Conservation (phyloP, 257 asterid genomes). For the Paulownia fortunei region DNA sequence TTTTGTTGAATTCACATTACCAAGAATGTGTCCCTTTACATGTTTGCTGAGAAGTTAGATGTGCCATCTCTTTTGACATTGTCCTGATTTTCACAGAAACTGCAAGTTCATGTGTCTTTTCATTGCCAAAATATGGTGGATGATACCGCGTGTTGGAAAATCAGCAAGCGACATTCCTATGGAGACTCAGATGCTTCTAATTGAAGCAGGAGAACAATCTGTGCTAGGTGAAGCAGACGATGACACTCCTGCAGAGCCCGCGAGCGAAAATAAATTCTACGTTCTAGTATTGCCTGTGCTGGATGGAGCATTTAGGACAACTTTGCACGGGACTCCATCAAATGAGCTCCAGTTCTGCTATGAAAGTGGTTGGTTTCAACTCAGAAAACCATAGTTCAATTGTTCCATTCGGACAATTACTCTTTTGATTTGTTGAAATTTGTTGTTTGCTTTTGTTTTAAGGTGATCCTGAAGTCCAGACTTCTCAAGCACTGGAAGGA, state of each 20-base stretch:
- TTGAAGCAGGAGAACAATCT: constrained; percentile 49
- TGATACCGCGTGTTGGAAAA: constrained; percentile 60
- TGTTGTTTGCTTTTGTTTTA: background rate
- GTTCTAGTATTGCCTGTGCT: constrained; percentile 56
- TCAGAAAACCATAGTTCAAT: background rate
- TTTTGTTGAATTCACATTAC: background rate
- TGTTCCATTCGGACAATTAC: background rate
- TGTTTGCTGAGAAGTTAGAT: too few species aligned
- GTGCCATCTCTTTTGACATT: background rate
- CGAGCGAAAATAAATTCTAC: constrained; percentile 38
- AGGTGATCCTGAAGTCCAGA: constrained; percentile 45
- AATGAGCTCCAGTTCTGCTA: constrained; percentile 59
- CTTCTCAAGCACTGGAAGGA: constrained; percentile 39
- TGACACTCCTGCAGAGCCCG: constrained; percentile 7
- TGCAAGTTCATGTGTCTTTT: constrained; percentile 53
- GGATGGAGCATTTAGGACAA: constrained; percentile 61
- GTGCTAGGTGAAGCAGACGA: constrained; percentile 20
- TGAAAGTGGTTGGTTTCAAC: constrained; percentile 59
- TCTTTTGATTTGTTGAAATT: background rate
- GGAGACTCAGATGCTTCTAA: constrained; percentile 65
- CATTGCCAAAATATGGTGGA: constrained; percentile 64
- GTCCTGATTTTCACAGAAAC: too few species aligned
- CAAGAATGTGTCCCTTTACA: too few species aligned
- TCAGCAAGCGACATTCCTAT: constrained; percentile 49
- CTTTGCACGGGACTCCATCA: constrained; percentile 49